Base-by-base conservation (phyloP, 768 basidiomycete species). In the Clitopilus hobsonii region DNA sequence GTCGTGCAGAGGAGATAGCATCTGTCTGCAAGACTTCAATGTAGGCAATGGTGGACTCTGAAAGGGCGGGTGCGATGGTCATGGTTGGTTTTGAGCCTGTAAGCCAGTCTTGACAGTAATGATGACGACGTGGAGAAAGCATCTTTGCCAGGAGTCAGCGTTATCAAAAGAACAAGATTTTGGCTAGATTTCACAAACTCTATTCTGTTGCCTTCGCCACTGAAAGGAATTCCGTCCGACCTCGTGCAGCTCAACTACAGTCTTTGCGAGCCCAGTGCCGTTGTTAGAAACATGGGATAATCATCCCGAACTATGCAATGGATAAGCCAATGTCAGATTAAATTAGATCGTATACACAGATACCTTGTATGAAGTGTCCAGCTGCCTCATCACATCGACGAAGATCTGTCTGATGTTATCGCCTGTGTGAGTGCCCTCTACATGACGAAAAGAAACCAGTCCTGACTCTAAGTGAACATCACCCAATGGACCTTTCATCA, bases 271-370 rank as follows among this genome's bases (percentile, higher is more conserved):
- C 63, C 62, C 30, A 7, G 30, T 32, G 8, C 30, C 30, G 16
- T 32, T 32, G 27, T 70, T 71, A 1, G 59, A n/a, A n/a, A n/a
- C n/a, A 56, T 2, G 65, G 61, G 38, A 69, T 71, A 45, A 69
- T 66, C 16, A 67, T 54, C 1, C 67, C 69, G n/a, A n/a, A n/a
- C n/a, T n/a, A n/a, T n/a, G n/a, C n/a, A n/a, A n/a, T n/a, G n/a
- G n/a, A n/a, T n/a, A n/a, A n/a, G n/a, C n/a, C n/a, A n/a, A n/a
- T n/a, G n/a, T n/a, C n/a, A n/a, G n/a, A n/a, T n/a, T n/a, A n/a
- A n/a, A n/a, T n/a, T n/a, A n/a, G n/a, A n/a, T n/a, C n/a, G n/a
- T n/a, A n/a, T n/a, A n/a, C n/a, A n/a, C n/a, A 27, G 20, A 6
- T 27, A 61, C 55, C n/a, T 50, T 49, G 24, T 54, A 30, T 23